Evolutionary conservation across 495 filamentous ascomycete genomes (phyloP), one percentile per base, ranked within the genome.

Genomic region (Aspergillus campestris): DNA sequence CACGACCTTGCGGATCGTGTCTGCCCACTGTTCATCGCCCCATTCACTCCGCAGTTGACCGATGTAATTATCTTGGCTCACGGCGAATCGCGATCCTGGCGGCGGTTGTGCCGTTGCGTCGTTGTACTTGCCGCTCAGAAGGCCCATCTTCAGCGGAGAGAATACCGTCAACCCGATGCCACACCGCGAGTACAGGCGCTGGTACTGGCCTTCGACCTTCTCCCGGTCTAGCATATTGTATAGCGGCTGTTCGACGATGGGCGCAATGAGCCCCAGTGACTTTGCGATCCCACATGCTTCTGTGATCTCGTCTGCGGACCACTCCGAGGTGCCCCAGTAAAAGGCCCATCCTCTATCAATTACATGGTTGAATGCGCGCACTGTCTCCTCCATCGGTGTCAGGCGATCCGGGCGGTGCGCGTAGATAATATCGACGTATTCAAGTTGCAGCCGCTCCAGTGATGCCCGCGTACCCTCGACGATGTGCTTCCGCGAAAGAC

Each of bases 251-350:
- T 95, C 89, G 63, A 86, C 82, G 18, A 85, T 60, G 7, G 88
- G 89, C 3, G 83, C 87, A 46, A 95, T 79, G n/a, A 95, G 72
- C 14, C 81, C 77, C 32, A 92, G 70, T 47, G 69, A 73, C 48
- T 87, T 83, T 10, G 89, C 89, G 32, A 86, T 65, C 34, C 79
- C 71, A 70, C 81, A 87, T 6, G 89, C 89, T 46, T 83, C 73
- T 7, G 78, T 74, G 56, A 94, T 91, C 68, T 94, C 86, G 41
- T 78, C 79, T 7, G 88, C 86, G 45, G 72, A 74, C 89, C 88
- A 94, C 70, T 91, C 86, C 0, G 83, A 87, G 1, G 89, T 94
- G 30, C 89, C 89, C 89, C 88, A 94, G 74, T 94, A 92, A 59
- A 92, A 83, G 15, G 83, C 81, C 68, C 88, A 84, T 34, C 87